Evolutionary conservation across 2,329 filamentous ascomycete species (phyloP), one percentile per base, ranked within the genome.

Genomic region (Claviceps quebecensis): DNA sequence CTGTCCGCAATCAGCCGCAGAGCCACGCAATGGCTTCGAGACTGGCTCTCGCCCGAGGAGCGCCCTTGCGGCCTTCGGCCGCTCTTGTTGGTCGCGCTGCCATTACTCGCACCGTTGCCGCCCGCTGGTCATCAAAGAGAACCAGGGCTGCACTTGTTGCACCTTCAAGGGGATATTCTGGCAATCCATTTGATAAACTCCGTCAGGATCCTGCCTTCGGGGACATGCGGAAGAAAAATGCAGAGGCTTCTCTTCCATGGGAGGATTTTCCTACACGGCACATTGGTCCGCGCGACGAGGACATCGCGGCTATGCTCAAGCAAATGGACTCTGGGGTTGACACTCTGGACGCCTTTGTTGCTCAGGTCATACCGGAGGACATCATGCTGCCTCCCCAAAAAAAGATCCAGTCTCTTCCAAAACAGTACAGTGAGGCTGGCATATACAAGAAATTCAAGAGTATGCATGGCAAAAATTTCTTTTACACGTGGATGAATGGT

Each of bases 311-410:
- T 61, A 96, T 97, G 91, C 80, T 96, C 54, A 78, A 83, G 59
- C 76, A 77, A 1, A 74, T 97, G 41, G 83, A 87, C 53, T 87
- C 88, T 17, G 86, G 87, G 0, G 84, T 75, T 9, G 72, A 75
- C 54, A 83, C 76, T 45, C 68, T 97, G 53, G 88, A 96, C 56
- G 81, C 87, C 29, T 95, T 97, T 62, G 79, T 96, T 43, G 73
- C 78, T 60, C 81, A 95, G 69, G 90, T 96, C 47, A 74, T 97
- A 16, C 91, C 91, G 0, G 69, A 78, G 29, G 82, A 89, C 60
- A 87, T 96, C 52, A 72, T 93, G 50, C 53, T 58, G 1, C 59
- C 59, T 4, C 61, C 62, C 8, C 41, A 59, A 53, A 56, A 58
- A 53, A 56, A 55, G 4, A 59, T 63, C 34, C 59, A 77, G 53